phyloP scores from a whole-genome alignment of 148 eudicot species.

The Oxyria digyna region DNA sequence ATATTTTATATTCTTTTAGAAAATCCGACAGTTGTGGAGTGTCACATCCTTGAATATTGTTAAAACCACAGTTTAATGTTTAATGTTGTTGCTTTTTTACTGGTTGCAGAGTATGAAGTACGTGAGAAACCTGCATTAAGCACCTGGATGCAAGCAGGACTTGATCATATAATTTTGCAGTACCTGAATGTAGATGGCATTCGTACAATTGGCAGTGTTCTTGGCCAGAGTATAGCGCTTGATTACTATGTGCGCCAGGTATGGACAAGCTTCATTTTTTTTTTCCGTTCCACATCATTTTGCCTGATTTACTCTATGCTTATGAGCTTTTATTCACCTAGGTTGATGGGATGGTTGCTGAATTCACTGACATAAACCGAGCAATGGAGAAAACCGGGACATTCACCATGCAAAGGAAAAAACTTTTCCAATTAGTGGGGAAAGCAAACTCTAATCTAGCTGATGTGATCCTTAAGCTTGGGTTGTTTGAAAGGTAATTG shows the following conservation, averaged over 20 bases:
- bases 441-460: slow-evolving; percentile 94
- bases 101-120: slow-evolving; percentile 66
- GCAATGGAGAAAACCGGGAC: slow-evolving; percentile 96
- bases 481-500: slow-evolving; percentile 86
- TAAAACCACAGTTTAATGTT: neutral
- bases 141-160: slow-evolving; percentile 94
- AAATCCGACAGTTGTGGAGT: neutral
- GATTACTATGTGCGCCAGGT: slow-evolving; percentile 98
- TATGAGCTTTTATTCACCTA: slow-evolving; percentile 15
- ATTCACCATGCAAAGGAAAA: slow-evolving; percentile 85
- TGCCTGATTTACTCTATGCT: slow-evolving; percentile 9
- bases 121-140: slow-evolving; percentile 63
- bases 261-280: slow-evolving; percentile 8
- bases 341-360: slow-evolving; percentile 99
- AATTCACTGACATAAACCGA: slow-evolving; percentile 89
- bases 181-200: slow-evolving; percentile 83
- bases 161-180: slow-evolving; percentile 72
- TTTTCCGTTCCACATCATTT: neutral
- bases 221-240: slow-evolving; percentile 97
- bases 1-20: neutral
- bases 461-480: slow-evolving; percentile 93
- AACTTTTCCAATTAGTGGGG: slow-evolving; percentile 90
- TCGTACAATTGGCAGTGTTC: slow-evolving; percentile 91
- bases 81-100: neutral
- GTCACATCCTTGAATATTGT: neutral